Base-by-base conservation (phyloP, 257 asterid species). In the Nicotiana sylvestris region DNA sequence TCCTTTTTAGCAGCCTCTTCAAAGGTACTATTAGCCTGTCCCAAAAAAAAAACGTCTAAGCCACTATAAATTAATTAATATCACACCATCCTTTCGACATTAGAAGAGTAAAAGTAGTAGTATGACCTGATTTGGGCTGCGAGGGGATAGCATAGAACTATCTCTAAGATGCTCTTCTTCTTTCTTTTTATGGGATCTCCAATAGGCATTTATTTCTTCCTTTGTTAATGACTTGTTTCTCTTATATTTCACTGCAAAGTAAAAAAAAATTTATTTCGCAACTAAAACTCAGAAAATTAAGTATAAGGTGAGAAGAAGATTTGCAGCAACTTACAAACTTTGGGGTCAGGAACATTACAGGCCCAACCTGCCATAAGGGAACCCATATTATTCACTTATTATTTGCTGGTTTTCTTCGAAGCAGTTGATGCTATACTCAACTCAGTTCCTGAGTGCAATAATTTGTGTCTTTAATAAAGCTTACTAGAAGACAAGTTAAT, bases 321-420 rank as follows among this genome's bases (percentile, higher is more conserved):
- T 7, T 62, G 35, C 2, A 15, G 16, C 2, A 0, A 86, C 92
- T 66, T 81, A 95, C 98, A 98, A 77, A 37, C 12, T 60, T 90
- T 83, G 62, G 94, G 92, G 61, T 92, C 91, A 21, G 82, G 8
- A 53, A 35, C 82, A 18, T 53, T 89, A 56, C 95, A 90, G 64
- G 82, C 97, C 99, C 99, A 95, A 84, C 98, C 97, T n/a, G 93
- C 90, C 98, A 93, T 90, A 39, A 95, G 97, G 87, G 99, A 95
- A 85, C 99, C 99, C 99, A 95, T 95, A 3, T 64, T 95, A 3
- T 64, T 8, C 57, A 67, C 15, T 16, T 9, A 67, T 17, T 53
- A 11, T 49, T 33, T 32, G 76, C 27, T 18, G 2, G 27, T 57
- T 56, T 43, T 57, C 64, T 57, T 57, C 6, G 27, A 18, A 57